Base-by-base conservation (phyloP, 306 rosid species). In the Cucurbita ficifolia region DNA sequence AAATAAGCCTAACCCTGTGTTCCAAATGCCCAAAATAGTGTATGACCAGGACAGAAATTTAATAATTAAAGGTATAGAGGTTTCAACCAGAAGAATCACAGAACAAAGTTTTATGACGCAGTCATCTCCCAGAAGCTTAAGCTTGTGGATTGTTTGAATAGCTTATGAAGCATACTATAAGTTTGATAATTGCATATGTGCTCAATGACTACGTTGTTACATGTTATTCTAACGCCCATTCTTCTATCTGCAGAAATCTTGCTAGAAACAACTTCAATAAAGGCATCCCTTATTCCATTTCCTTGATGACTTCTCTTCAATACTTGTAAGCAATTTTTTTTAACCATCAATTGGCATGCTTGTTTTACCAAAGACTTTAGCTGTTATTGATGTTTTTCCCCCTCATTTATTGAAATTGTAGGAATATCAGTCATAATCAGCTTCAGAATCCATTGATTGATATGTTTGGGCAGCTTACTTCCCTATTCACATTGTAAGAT, bases 371-470 rank as follows among this genome's bases (percentile, higher is more conserved):
- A 14, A 24, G 55, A 68, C 7, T 68, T 21, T 0, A 10, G 56
- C 73, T 43, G 49, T 68, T 10, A 56, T 29, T 59, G 9, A 35
- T 73, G 56, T 36, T 16, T 45, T 78, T 73, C 38, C 19, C 75
- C 42, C 39, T 46, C 39, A 43, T 52, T 52, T 64, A 52, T 85
- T 76, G 63, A 82, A 45, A 76, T 70, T 84, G 85, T 79, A 94
- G 99, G 77, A 89, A 89, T 73, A 49, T 94, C 72, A 86, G 91
- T 76, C 97, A 86, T 83, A 94, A 94, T 76, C 99, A 94, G 80
- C 77, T 94, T 64, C 92, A 82, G 79, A 82, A 83, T 73, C 87
- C 75, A 75, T 72, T 94, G 76, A 17, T 0, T 77, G 84, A 87
- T 54, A n/a, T 79, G 48, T 94, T 85, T 65, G 78, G 80, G 24